Evolutionary conservation across 495 filamentous ascomycete genomes (phyloP), one percentile per base, ranked within the genome.

Genomic region (Arthonia radiata): DNA sequence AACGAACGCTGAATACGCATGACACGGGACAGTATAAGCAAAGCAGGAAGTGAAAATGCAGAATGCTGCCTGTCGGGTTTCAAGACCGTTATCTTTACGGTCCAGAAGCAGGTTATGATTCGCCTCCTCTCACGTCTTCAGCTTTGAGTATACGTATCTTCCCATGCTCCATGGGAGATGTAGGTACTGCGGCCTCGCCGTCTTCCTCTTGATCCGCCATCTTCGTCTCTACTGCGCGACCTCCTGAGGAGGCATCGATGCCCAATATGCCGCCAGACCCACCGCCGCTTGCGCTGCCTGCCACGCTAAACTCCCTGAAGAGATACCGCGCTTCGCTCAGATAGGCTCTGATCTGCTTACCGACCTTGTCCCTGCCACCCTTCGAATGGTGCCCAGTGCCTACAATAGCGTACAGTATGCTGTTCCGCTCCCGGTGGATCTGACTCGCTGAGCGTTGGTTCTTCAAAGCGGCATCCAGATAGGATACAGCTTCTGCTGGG

Each of bases 311-410:
- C 48, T 99, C 89, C 19, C 82, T 72, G 47, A 80, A 99, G 0
- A 81, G 71, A 37, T 92, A 94, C 32, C 74, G 70, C 81, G 81
- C 91, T 39, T 94, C 83, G 38, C 83, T 83, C 15, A 99, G 55
- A 52, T 89, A 99, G 23, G 55, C 60, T 28, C 83, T 69, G 35
- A 99, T 65, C 5, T 81, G 78, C 53, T 92, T 93, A 33, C 83
- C 83, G 16, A 99, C 73, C 49, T 99, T 99, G 45, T 99, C 89
- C 47, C 93, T 94, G 36, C 86, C 86, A 41, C 90, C 86, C 56
- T 94, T 94, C 37, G 79, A 90, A 43, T 94, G 89, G 39, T 99
- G 89, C 6, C 83, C 83, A 4, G 86, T 93, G 31, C 86, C 86
- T 3, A 80, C 91, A 40, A 94, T 94, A 25, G 80, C 82, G 39